phyloP scores from a whole-genome alignment of 192 early-diverging fungal genomes.

The Coemansia aciculifera region DNA sequence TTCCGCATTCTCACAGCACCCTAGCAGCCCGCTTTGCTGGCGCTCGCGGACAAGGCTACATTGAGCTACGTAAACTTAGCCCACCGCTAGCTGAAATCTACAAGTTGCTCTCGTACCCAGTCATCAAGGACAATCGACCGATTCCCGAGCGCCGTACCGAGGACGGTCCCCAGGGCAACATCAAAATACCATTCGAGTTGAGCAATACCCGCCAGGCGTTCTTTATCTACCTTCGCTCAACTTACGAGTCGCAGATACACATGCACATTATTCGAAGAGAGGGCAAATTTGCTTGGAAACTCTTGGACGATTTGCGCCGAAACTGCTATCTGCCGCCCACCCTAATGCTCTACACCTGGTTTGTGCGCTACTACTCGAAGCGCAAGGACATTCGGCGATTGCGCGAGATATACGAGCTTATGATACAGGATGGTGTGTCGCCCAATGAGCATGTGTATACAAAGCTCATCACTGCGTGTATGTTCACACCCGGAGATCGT shows the following conservation, averaged over 20 bases:
- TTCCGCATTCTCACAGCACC: neutral
- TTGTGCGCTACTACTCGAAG: constrained; percentile 49
- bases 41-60: constrained; percentile 28
- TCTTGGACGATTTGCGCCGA: constrained; percentile 47
- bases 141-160: constrained; percentile 13
- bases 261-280: constrained; percentile 26
- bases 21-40: constrained; percentile 29
- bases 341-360: constrained; percentile 30
- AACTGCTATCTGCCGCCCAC: constrained; percentile 51
- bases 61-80: constrained; percentile 15
- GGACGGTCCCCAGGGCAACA: neutral
- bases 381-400: constrained; percentile 44
- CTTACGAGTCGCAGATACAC: constrained; percentile 47
- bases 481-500: constrained; percentile 38
- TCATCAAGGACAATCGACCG: constrained; percentile 31
- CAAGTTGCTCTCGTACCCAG: constrained; percentile 27
- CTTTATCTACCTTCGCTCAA: constrained; percentile 44
- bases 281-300: constrained; percentile 19
- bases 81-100: constrained; percentile 24
- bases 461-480: constrained; percentile 50
- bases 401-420: constrained; percentile 42
- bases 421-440: constrained; percentile 45
- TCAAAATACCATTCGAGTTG: constrained; percentile 23
- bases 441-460: constrained; percentile 42
- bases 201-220: constrained; percentile 37